Conservation (phyloP, 352 stramenopile species). For the Phytophthora quininea region DNA sequence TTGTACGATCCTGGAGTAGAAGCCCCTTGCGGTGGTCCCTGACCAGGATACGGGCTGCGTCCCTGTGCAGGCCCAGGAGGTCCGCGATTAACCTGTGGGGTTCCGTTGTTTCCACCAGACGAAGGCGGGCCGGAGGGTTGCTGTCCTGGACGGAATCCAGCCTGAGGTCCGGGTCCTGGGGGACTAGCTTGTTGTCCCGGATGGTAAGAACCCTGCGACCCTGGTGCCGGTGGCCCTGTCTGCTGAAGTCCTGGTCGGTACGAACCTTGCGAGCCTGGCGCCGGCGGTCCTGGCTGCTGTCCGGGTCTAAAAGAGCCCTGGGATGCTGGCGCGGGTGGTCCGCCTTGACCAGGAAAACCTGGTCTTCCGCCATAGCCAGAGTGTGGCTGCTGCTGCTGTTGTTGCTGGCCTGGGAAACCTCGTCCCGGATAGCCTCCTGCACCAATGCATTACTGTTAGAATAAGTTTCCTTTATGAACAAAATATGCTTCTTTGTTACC, state of each 20-base stretch:
- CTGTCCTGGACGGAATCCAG: slow-evolving; percentile 10
- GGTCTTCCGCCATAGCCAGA: slow-evolving; percentile 27
- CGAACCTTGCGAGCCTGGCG: slow-evolving; percentile 19
- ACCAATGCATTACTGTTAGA: not conserved
- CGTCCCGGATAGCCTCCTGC: slow-evolving; percentile 28
- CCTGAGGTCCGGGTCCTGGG: not conserved
- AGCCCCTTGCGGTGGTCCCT: slow-evolving; percentile 8
- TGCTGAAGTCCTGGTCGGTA: slow-evolving; percentile 23
- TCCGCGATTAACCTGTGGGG: slow-evolving; percentile 48
- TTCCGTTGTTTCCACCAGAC: slow-evolving; percentile 35
- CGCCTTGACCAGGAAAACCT: slow-evolving; percentile 14
- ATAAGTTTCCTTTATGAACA: not conserved
- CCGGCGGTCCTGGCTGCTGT: slow-evolving; percentile 12
- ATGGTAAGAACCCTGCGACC: slow-evolving; percentile 10
- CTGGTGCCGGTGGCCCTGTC: slow-evolving; percentile 2
- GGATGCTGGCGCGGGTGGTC: slow-evolving; percentile 18
- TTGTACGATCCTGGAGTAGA: slow-evolving; percentile 16
- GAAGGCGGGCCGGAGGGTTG: slow-evolving; percentile 36
- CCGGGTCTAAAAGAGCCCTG: slow-evolving; percentile 28
- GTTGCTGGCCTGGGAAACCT: slow-evolving; percentile 29
- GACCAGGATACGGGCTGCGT: slow-evolving; percentile 23
- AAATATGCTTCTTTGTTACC: slow-evolving; percentile 1
- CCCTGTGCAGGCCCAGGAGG: slow-evolving; percentile 12
- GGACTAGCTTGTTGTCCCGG: slow-evolving; percentile 19
- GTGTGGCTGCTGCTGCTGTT: slow-evolving; percentile 34